Conservation (phyloP, 2,329 filamentous ascomycete species). For the Cladosporium phlei region DNA sequence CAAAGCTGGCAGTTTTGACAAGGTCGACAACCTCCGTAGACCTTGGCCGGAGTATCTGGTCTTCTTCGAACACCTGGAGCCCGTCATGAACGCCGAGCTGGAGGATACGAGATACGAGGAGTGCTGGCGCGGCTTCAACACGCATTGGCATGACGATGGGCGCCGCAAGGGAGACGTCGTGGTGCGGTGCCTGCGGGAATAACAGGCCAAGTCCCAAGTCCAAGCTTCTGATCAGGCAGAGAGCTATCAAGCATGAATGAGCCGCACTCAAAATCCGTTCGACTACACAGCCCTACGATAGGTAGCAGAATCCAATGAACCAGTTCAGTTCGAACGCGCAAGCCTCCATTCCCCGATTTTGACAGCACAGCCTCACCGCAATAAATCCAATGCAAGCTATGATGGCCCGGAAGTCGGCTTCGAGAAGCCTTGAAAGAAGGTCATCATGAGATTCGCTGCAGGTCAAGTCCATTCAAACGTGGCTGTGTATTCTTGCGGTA, state of each 20-base stretch:
- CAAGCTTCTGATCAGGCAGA: not conserved
- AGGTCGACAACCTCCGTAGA: conserved; percentile 14
- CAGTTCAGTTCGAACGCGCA: too few relatives aligned
- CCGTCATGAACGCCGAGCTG: conserved; percentile 41
- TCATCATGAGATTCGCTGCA: too few relatives aligned
- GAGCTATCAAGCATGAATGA: not conserved
- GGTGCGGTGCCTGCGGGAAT: conserved; percentile 44
- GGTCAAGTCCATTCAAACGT: too few relatives aligned
- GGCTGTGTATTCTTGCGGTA: too few relatives aligned
- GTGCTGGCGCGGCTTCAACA: conserved; percentile 58
- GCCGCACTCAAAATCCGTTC: not conserved
- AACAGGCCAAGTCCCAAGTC: not conserved
- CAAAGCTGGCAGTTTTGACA: conserved; percentile 14
- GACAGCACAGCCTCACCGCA: too few relatives aligned
- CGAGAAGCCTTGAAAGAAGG: too few relatives aligned
- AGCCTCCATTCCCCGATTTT: too few relatives aligned
- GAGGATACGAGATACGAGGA: conserved; percentile 48
- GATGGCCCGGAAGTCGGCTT: too few relatives aligned
- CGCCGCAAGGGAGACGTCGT: conserved; percentile 58
- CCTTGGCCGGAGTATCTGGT: conserved; percentile 45
- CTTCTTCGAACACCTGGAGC: conserved; percentile 57
- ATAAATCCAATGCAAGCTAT: too few relatives aligned
- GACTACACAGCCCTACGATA: not conserved
- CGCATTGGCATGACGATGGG: conserved; percentile 59
- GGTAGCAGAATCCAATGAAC: not conserved